phyloP scores from a whole-genome alignment of 108 stramenopile genomes.

The Aureococcus anophagefferens region DNA sequence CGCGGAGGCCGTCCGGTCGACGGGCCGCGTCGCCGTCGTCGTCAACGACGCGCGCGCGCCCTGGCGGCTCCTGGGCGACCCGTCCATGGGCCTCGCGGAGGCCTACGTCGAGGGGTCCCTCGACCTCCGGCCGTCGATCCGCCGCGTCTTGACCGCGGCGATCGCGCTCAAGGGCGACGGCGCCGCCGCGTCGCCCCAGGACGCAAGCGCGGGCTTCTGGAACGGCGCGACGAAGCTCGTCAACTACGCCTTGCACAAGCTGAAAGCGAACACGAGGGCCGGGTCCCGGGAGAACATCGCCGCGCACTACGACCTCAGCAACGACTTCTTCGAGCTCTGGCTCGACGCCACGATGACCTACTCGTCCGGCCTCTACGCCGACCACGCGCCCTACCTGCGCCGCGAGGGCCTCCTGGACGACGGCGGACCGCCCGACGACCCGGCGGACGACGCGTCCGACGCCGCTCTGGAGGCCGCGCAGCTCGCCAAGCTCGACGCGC shows the following conservation, averaged over 20 bases:
- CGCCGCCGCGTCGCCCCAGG: not conserved
- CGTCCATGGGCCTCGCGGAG: constrained; percentile 17
- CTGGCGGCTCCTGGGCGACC: constrained; percentile 4
- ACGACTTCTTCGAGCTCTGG: constrained; percentile 78
- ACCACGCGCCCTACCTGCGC: constrained; percentile 35
- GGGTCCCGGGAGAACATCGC: constrained; percentile 76
- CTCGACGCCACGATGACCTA: constrained; percentile 86
- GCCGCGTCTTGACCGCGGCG: not conserved
- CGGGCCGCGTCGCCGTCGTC: not conserved
- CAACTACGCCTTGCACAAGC: not conserved
- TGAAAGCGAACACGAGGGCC: not conserved
- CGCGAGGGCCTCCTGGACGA: constrained; percentile 13
- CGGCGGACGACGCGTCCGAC: constrained; percentile 38
- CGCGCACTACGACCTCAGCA: constrained; percentile 90
- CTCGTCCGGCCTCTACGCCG: constrained; percentile 78
- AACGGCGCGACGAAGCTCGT: not conserved
- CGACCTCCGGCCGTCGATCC: constrained; percentile 21
- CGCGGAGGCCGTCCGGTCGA: not conserved
- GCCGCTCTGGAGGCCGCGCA: constrained; percentile 76
- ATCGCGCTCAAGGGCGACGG: not conserved
- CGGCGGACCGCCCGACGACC: not conserved
- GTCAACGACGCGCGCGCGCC: not conserved
- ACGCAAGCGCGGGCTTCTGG: too few relatives aligned
- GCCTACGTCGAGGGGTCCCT: constrained; percentile 13
- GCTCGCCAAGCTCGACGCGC: constrained; percentile 81